Evolutionary conservation across 805 yeast genomes (phyloP), one percentile per base, ranked within the genome.

Genomic region (Candida pseudofarinosa): DNA sequence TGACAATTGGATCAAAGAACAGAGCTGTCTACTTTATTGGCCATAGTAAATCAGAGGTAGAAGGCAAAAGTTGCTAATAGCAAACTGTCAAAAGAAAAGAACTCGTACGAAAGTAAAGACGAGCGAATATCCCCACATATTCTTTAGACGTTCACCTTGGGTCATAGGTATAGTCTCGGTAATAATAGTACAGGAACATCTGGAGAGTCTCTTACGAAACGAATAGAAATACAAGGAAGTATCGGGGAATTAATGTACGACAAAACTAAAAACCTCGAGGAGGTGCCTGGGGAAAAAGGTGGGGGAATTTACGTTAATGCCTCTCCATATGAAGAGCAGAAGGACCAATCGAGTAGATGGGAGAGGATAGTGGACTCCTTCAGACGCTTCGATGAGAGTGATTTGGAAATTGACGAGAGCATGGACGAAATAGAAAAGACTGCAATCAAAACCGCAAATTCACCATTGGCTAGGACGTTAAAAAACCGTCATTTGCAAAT

Each of bases 401-500:
- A 68, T 17, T 55, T 62, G 51, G 76, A 73, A 28, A 41, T 76
- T 33, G 80, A 76, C 39, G 63, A 61, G 43, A 58, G 47, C 40
- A 58, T 52, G 47, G 43, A 45, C 20, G 52, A 56, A 39, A 39
- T 49, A 48, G 58, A 67, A 50, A 63, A 57, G 48, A 55, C 65
- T 14, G 73, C 73, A 37, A 56, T 67, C 35, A 55, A 56, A 40
- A 69, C 80, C 19, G 73, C 79, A 19, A 69, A 67, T 50, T 63
- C 80, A 38, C 81, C 81, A 13, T 63, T 75, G 44, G 62, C 73
- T 30, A 67, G 84, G 49, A 59, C 71, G 6, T 67, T 83, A 40
- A 79, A 77, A 52, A 74, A 78, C 35, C 73, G 90, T 56, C 91
- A 86, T 59, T 63, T 86, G 51, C 81, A 83, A 46, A 81, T 85